Percentiles rank a stretch among this genome's conserved stretches.
These are phyloP conservation scores for Flaveria brownii DNA, from an alignment of 129 eudicot species.

Conservation along the genomic window DNA sequence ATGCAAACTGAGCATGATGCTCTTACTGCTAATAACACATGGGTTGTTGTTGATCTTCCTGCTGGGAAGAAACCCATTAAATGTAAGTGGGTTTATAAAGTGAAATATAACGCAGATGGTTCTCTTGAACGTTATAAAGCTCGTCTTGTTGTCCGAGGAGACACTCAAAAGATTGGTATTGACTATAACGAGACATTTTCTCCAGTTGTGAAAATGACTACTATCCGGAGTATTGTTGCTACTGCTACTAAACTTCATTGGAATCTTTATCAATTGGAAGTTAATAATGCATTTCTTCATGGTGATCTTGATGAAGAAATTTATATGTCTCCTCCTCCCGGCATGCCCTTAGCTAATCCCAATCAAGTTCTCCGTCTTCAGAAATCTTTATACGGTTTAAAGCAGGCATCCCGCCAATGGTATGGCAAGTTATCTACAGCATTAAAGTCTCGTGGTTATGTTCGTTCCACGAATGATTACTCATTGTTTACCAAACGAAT, in stretches of 20 bases:
- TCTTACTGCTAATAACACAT: background rate
- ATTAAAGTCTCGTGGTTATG: background rate
- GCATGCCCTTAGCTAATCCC: background rate
- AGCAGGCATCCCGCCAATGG: slow-evolving; percentile 2
- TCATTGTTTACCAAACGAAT: background rate
- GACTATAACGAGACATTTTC: background rate
- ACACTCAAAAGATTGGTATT: background rate
- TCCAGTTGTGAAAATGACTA: background rate
- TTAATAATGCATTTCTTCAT: background rate
- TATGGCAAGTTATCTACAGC: background rate
- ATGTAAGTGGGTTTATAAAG: background rate
- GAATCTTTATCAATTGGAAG: background rate
- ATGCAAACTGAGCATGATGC: background rate
- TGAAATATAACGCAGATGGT: background rate
- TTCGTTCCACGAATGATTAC: background rate
- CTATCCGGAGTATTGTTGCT: background rate
- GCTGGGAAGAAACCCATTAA: background rate
- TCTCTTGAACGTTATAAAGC: background rate
- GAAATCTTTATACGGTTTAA: background rate
- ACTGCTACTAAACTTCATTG: background rate
- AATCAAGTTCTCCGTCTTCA: background rate
- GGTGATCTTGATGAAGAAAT: background rate
- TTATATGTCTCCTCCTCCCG: background rate
- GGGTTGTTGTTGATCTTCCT: background rate
- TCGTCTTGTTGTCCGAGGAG: background rate